Percentiles rank a stretch among this genome's conserved stretches.
Evolutionary conservation across 345 rosid species (phyloP).

Genomic region (Populus simonii): DNA sequence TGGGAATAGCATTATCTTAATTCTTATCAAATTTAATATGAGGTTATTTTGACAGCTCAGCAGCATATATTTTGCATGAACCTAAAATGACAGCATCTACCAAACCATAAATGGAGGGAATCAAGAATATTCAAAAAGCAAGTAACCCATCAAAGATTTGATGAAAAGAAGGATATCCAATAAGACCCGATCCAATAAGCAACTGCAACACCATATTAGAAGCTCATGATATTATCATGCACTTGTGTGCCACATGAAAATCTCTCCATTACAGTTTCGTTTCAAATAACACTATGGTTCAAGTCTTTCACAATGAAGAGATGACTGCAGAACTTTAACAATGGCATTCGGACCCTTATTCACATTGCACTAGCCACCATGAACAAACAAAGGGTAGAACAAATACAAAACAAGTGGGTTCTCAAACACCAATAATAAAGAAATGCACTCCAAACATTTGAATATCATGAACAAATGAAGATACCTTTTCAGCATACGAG

Average conservation of each 20-base stretch:
- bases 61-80: neutral
- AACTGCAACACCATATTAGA: neutral
- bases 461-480: conserved; percentile 10
- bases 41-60: neutral
- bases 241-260: neutral
- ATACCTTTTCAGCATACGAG: conserved; percentile 72
- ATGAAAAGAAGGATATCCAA: neutral
- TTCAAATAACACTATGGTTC: neutral
- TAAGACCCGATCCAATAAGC: neutral
- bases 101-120: neutral
- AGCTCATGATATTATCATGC: neutral
- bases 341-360: neutral
- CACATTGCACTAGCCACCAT: neutral
- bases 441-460: neutral
- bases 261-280: neutral
- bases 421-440: neutral
- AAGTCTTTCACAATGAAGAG: no score
- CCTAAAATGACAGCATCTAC: neutral
- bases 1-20: neutral
- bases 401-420: neutral
- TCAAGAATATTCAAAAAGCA: neutral
- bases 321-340: no score
- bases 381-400: neutral
- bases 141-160: neutral
- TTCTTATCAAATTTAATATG: neutral